Conservation (phyloP, 352 stramenopile species). For the Phytophthora podocarpi region DNA sequence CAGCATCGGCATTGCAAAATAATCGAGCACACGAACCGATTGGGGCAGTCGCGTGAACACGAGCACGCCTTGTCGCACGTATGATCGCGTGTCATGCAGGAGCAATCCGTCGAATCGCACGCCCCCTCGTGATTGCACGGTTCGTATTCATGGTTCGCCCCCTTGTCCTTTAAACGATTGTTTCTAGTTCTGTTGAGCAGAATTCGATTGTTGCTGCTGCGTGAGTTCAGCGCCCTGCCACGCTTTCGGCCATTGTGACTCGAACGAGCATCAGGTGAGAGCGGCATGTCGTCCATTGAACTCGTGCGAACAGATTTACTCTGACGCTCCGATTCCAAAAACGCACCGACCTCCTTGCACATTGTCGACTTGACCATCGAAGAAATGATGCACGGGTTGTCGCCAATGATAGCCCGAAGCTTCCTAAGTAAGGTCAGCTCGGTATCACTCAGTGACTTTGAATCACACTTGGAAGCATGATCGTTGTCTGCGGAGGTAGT, state of each 20-base stretch:
- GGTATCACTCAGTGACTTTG: constrained; percentile 17
- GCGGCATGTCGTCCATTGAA: constrained; percentile 36
- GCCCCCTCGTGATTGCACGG: constrained; percentile 79
- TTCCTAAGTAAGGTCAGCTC: constrained; percentile 68
- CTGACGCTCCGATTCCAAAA: constrained; percentile 51
- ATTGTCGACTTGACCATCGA: constrained; percentile 57
- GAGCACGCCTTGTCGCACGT: constrained; percentile 85
- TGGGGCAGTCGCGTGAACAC: constrained; percentile 78
- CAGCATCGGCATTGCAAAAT: background rate
- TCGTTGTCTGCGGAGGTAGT: background rate
- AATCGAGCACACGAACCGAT: constrained; percentile 43
- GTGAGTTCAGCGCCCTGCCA: constrained; percentile 24
- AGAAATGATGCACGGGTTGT: constrained; percentile 74
- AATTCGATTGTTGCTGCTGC: constrained; percentile 67
- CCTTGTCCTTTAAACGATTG: constrained; percentile 66
- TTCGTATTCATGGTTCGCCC: constrained; percentile 75
- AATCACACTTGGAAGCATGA: background rate
- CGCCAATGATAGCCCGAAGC: constrained; percentile 54
- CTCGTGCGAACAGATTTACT: constrained; percentile 24
- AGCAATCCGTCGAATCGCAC: constrained; percentile 59
- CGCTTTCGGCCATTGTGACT: constrained; percentile 54
- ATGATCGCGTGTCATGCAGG: constrained; percentile 80
- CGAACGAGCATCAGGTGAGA: constrained; percentile 46
- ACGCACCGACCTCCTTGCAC: constrained; percentile 60
- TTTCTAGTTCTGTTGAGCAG: constrained; percentile 68